These are phyloP conservation scores for Trypanosomatidae sp. DNA, from an alignment of 208 protist genomes.

Conservation along the genomic window DNA sequence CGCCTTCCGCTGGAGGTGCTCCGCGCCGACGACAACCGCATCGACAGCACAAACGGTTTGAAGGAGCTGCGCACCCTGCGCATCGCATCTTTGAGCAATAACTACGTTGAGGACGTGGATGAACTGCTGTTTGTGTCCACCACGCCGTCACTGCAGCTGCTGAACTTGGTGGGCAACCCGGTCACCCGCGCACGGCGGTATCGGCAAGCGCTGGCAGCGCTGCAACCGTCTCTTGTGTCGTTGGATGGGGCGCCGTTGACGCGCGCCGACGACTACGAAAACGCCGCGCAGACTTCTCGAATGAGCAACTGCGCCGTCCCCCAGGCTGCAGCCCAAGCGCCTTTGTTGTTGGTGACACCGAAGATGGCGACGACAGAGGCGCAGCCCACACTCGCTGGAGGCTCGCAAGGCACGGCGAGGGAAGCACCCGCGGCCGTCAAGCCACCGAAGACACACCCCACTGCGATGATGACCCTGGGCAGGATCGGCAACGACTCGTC, in stretches of 20 bases:
- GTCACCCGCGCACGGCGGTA: constrained; percentile 53
- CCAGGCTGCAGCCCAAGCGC: background rate
- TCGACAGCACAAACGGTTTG: constrained; percentile 47
- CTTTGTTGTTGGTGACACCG: background rate
- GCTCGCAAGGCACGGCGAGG: background rate
- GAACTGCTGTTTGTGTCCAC: constrained; percentile 60
- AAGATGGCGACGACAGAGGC: background rate
- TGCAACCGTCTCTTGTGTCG: constrained; percentile 51
- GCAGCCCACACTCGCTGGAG: background rate
- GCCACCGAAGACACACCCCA: background rate
- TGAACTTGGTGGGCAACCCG: constrained; percentile 61
- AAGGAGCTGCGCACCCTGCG: constrained; percentile 57
- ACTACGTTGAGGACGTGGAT: constrained; percentile 72
- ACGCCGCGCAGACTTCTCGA: background rate
- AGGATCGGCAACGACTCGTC: background rate
- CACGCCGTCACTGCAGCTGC: constrained; percentile 51
- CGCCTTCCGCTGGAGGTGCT: constrained; percentile 60
- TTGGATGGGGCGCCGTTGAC: constrained; percentile 70
- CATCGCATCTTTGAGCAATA: constrained; percentile 59
- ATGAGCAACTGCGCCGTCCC: background rate
- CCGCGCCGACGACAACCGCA: constrained; percentile 66
- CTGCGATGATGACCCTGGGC: background rate
- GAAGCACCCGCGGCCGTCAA: background rate
- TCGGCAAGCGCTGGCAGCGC: constrained; percentile 38
- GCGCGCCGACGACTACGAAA: constrained; percentile 9